These are phyloP conservation scores for Wickerhamiella infanticola DNA, from an alignment of 1,139 yeast species.

Conservation along the genomic window DNA sequence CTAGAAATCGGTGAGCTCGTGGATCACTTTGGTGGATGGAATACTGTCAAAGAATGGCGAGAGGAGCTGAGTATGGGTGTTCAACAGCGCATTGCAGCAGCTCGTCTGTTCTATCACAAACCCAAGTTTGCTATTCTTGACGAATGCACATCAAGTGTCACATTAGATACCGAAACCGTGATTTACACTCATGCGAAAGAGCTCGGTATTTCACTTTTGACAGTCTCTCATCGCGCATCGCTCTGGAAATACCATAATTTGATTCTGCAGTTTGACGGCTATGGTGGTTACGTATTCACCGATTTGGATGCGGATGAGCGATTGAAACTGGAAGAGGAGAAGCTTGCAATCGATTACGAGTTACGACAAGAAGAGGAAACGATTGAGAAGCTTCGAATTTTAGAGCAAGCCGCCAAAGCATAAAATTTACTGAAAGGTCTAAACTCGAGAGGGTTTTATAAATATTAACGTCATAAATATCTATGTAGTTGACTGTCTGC, in stretches of 20 bases:
- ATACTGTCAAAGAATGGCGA: constrained; percentile 64
- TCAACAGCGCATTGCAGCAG: constrained; percentile 89
- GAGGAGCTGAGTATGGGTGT: constrained; percentile 84
- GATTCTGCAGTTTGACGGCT: constrained; percentile 72
- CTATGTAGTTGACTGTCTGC: not conserved
- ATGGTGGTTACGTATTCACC: constrained; percentile 60
- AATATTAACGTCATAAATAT: not conserved
- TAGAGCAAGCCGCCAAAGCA: constrained; percentile 11
- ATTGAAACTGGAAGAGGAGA: constrained; percentile 54
- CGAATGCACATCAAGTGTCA: constrained; percentile 89
- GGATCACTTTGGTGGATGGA: constrained; percentile 40
- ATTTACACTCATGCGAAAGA: constrained; percentile 77
- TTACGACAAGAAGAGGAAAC: constrained; percentile 52
- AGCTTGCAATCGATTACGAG: constrained; percentile 46
- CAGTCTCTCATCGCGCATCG: constrained; percentile 87
- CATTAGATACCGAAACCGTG: constrained; percentile 78
- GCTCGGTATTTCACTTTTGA: constrained; percentile 65
- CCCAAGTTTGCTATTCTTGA: constrained; percentile 91
- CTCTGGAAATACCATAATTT: constrained; percentile 84
- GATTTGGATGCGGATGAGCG: constrained; percentile 54
- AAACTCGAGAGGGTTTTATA: no score
- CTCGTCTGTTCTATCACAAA: constrained; percentile 73
- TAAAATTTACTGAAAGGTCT: no score
- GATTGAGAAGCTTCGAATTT: constrained; percentile 39
- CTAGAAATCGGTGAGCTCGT: constrained; percentile 25